Conservation (phyloP, 257 asterid species). For the Nicotiana attenuata region DNA sequence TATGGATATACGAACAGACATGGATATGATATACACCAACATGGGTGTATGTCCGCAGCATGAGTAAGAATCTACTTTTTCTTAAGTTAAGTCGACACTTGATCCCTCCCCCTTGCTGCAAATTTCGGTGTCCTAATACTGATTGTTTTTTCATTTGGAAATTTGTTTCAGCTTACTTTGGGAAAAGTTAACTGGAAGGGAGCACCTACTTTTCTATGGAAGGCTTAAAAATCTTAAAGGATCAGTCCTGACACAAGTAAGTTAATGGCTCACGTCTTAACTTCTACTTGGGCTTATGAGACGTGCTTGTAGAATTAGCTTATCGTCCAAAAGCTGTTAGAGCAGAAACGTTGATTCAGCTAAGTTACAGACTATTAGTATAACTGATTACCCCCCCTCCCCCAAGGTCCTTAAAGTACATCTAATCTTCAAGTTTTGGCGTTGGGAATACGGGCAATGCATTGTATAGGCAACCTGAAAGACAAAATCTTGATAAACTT, state of each 20-base stretch:
- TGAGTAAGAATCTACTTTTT: conserved; percentile 51
- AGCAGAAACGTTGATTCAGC: not conserved
- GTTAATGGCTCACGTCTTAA: conserved; percentile 1
- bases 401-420: not conserved
- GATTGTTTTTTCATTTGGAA: conserved; percentile 2
- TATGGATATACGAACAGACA: conserved; percentile 61
- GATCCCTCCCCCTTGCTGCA: not conserved
- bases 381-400: not conserved
- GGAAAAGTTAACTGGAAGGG: conserved; percentile 84
- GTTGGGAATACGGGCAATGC: not conserved
- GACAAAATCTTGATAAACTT: not conserved
- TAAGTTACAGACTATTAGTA: not conserved
- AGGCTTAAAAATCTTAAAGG: conserved; percentile 96
- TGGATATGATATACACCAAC: conserved; percentile 87
- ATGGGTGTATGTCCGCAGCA: conserved; percentile 99
- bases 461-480: not conserved
- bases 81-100: not conserved
- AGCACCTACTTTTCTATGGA: conserved; percentile 93
- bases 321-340: not conserved
- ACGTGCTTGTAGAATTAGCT: not conserved
- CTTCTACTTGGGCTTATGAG: not conserved
- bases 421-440: not conserved
- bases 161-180: conserved; percentile 59
- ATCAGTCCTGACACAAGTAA: conserved; percentile 59
- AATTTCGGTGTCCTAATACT: not conserved